Evolutionary conservation across 495 filamentous ascomycete species (phyloP).

Genomic region (Penicillium coprophilum): DNA sequence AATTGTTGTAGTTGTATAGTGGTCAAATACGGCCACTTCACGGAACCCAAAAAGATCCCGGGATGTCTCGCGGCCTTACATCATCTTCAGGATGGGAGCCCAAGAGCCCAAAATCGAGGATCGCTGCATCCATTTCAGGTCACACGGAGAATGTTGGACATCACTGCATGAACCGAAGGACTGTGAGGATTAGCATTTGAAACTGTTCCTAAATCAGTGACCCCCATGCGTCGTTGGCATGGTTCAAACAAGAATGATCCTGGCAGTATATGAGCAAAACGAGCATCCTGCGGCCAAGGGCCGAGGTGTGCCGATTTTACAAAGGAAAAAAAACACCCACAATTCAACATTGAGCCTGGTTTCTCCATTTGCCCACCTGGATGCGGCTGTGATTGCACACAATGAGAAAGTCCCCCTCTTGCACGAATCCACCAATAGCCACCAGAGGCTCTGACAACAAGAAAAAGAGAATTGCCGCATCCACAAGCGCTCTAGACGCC

Average conservation of each 20-base stretch:
- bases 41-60: conserved; percentile 1
- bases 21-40: background rate
- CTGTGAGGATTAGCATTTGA: conserved; percentile 20
- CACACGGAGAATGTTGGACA: conserved; percentile 40
- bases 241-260: conserved; percentile 19
- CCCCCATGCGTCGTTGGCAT: conserved; percentile 18
- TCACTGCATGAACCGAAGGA: conserved; percentile 37
- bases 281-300: conserved; percentile 12
- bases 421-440: conserved; percentile 16
- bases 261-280: conserved; percentile 9
- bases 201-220: conserved; percentile 13
- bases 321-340: conserved; percentile 5
- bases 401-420: conserved; percentile 12
- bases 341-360: conserved; percentile 17
- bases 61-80: conserved; percentile 24
- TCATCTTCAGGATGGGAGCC: conserved; percentile 21
- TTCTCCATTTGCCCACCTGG: conserved; percentile 16
- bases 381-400: conserved; percentile 28
- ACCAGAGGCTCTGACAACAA: background rate
- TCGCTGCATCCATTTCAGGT: conserved; percentile 16
- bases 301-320: conserved; percentile 1
- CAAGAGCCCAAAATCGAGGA: conserved; percentile 21
- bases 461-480: conserved; percentile 18
- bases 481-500: conserved; percentile 45
- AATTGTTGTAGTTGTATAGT: background rate